Percentiles rank a stretch among this genome's conserved stretches.
phyloP scores from a whole-genome alignment of 768 basidiomycete species.

The Mycena crocata region DNA sequence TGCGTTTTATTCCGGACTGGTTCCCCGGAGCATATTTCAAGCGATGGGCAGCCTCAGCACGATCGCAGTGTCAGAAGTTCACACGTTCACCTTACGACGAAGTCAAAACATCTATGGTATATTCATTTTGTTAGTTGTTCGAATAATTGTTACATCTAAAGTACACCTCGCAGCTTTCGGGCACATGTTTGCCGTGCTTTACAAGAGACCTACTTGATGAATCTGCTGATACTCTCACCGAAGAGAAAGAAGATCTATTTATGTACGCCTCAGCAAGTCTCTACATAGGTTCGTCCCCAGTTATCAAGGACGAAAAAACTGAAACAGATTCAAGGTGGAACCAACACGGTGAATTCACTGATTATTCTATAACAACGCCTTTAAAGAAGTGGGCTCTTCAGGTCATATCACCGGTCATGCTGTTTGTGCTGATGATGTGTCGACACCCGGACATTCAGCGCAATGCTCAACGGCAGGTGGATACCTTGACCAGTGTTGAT shows the following conservation, averaged over 20 bases:
- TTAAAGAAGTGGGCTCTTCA: background rate
- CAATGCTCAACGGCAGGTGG: background rate
- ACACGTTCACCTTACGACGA: background rate
- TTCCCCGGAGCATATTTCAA: background rate
- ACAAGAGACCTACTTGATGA: background rate
- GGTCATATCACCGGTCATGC: background rate
- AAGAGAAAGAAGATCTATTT: background rate
- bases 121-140: no score
- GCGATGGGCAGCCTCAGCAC: background rate
- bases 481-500: background rate
- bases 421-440: background rate
- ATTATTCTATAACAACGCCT: background rate
- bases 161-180: no score
- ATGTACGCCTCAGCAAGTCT: slow-evolving; percentile 7
- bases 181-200: no score
- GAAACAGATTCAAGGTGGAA: background rate
- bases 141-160: no score
- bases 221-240: background rate
- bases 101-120: background rate
- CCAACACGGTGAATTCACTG: background rate
- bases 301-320: no score
- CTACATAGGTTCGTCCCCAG: background rate
- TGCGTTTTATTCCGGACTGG: background rate
- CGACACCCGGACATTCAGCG: background rate
- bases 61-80: background rate